Conservation (phyloP, 108 stramenopile species). For the Cyclotella atomus region DNA sequence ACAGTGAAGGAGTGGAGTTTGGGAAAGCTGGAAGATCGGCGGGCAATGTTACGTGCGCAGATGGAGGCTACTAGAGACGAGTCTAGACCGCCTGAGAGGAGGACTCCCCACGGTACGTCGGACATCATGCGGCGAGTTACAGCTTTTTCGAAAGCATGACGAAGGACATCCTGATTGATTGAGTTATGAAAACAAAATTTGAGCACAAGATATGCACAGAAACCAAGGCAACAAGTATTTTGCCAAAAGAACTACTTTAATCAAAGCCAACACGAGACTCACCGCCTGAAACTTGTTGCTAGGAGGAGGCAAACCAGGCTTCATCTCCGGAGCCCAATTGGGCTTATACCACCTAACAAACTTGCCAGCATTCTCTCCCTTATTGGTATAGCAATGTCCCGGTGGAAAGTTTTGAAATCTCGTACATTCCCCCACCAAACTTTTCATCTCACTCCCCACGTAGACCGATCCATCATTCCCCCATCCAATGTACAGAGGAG, state of each 20-base stretch:
- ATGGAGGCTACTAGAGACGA: constrained; percentile 96
- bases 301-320: constrained; percentile 76
- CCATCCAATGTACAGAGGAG: constrained; percentile 96
- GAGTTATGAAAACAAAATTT: neutral
- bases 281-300: constrained; percentile 72
- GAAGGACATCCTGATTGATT: constrained; percentile 63
- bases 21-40: constrained; percentile 79
- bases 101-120: constrained; percentile 99
- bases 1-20: constrained; percentile 97
- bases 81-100: constrained; percentile 96
- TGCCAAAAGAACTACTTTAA: constrained; percentile 1
- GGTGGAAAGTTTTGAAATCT: constrained; percentile 94
- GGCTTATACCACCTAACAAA: constrained; percentile 95
- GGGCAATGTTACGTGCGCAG: constrained; percentile 88
- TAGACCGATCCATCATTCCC: constrained; percentile 94
- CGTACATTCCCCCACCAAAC: constrained; percentile 78
- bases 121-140: constrained; percentile 98
- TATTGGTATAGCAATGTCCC: constrained; percentile 92
- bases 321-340: constrained; percentile 90
- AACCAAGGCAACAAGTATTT: neutral
- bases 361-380: constrained; percentile 74
- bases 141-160: constrained; percentile 91
- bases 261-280: too few relatives aligned
- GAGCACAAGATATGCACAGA: neutral
- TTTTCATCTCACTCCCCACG: constrained; percentile 96